A percentile compares a stretch with the other conserved stretches of the same genome.
These are phyloP conservation scores for Apiosordaria backusii DNA, from an alignment of 495 filamentous ascomycete genomes.

Conservation along the genomic window DNA sequence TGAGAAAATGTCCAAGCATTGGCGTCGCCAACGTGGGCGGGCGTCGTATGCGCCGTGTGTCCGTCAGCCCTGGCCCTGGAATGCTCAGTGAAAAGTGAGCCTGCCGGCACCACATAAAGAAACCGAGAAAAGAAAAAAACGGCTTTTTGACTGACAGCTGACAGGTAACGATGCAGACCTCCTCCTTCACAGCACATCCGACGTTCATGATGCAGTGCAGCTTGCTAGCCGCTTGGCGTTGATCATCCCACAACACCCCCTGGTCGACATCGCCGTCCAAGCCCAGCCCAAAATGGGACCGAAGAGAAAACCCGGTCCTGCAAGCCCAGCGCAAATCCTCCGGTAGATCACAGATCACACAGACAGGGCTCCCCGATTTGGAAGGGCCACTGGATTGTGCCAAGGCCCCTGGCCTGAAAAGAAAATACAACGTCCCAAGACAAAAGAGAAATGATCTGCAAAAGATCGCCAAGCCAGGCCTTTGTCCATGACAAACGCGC, in stretches of 20 bases:
- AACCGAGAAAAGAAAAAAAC: not conserved
- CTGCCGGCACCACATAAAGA: too few species aligned
- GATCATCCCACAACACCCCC: not conserved
- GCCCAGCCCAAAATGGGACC: not conserved
- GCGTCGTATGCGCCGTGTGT: not conserved
- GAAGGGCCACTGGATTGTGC: slow-evolving; percentile 4
- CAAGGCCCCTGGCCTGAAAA: not conserved
- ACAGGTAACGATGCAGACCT: not conserved
- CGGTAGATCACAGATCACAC: slow-evolving; percentile 13
- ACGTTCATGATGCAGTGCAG: not conserved
- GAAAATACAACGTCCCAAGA: not conserved
- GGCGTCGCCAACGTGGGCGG: not conserved
- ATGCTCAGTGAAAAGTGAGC: too few species aligned
- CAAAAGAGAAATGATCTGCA: slow-evolving; percentile 12
- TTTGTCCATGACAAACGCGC: not conserved
- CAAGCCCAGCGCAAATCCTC: slow-evolving; percentile 8
- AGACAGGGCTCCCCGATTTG: slow-evolving; percentile 7
- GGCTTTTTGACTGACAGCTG: not conserved
- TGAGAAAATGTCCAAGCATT: too few species aligned
- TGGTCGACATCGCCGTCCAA: not conserved
- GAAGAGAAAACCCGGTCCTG: not conserved
- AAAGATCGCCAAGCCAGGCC: slow-evolving; percentile 2
- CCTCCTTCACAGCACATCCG: not conserved
- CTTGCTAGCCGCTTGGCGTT: not conserved
- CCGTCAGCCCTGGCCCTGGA: not conserved